A percentile compares a stretch with the other conserved stretches of the same genome.
These are phyloP conservation scores for Amoeboaphelidium protococcarum DNA, from an alignment of 371 early-diverging fungal genomes.

Conservation along the genomic window DNA sequence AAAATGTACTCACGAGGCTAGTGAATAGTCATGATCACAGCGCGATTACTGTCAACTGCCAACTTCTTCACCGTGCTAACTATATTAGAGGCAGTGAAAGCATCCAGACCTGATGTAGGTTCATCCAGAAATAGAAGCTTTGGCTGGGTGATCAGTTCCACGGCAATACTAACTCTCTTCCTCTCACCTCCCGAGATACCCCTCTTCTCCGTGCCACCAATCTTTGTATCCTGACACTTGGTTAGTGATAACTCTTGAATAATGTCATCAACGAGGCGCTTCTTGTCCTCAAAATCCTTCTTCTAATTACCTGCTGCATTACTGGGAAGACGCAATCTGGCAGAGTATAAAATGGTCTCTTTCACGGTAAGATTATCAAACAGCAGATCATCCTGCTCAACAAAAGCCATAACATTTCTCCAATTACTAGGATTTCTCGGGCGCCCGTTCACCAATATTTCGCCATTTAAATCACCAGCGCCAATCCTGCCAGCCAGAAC, in stretches of 20 bases:
- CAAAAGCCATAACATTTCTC: slow-evolving; percentile 8
- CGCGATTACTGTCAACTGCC: slow-evolving; percentile 49
- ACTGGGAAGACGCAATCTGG: slow-evolving; percentile 9
- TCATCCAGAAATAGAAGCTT: slow-evolving; percentile 43
- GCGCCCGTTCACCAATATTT: slow-evolving; percentile 11
- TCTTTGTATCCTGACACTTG: background rate
- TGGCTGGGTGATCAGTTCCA: slow-evolving; percentile 16
- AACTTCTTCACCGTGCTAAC: slow-evolving; percentile 51
- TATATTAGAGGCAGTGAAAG: slow-evolving; percentile 73
- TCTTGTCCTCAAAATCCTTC: background rate
- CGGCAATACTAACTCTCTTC: slow-evolving; percentile 8
- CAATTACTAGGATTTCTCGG: slow-evolving; percentile 3
- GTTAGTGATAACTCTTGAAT: background rate
- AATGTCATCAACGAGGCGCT: background rate
- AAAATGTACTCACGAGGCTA: slow-evolving; percentile 83
- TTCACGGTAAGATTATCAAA: slow-evolving; percentile 18
- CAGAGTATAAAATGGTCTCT: slow-evolving; percentile 16
- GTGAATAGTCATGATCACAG: slow-evolving; percentile 78
- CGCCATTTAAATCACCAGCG: slow-evolving; percentile 10
- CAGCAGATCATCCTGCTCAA: slow-evolving; percentile 22
- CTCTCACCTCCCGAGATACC: slow-evolving; percentile 9
- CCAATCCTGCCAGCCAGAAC: slow-evolving; percentile 27
- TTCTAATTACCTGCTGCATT: background rate
- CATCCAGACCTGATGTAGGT: slow-evolving; percentile 56
- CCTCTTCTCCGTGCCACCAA: background rate